phyloP scores from a whole-genome alignment of 2,329 filamentous ascomycete species.

The Paracamarosporium sp. region DNA sequence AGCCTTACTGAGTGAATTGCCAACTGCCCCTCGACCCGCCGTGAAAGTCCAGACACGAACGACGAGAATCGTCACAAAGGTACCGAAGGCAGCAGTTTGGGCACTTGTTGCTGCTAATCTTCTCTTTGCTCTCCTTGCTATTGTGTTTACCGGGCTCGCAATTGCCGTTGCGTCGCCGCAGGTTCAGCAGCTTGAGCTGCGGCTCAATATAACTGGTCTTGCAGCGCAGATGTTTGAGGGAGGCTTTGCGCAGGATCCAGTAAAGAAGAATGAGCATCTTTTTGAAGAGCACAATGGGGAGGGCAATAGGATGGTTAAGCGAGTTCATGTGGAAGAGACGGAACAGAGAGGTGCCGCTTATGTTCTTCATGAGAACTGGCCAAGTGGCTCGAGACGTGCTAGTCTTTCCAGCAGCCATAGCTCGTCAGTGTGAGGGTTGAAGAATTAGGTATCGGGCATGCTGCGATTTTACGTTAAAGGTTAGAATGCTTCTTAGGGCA shows the following conservation, averaged over 20 bases:
- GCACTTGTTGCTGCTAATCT: background rate
- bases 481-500: too few species aligned
- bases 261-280: background rate
- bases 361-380: too few species aligned
- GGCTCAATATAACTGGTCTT: background rate
- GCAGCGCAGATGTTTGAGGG: constrained; percentile 5
- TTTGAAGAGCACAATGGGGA: background rate
- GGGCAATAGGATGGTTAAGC: too few species aligned
- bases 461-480: too few species aligned
- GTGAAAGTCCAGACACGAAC: background rate
- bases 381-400: too few species aligned
- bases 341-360: too few species aligned
- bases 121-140: background rate
- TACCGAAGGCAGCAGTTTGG: background rate
- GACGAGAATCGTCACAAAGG: background rate
- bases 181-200: background rate
- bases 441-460: too few species aligned
- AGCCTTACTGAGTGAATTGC: too few species aligned
- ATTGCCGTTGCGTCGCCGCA: background rate
- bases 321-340: too few species aligned
- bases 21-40: too few species aligned
- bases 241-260: background rate
- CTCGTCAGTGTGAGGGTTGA: too few species aligned
- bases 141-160: background rate
- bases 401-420: too few species aligned